phyloP scores from a whole-genome alignment of 306 rosid genomes.

The Ormosia emarginata region DNA sequence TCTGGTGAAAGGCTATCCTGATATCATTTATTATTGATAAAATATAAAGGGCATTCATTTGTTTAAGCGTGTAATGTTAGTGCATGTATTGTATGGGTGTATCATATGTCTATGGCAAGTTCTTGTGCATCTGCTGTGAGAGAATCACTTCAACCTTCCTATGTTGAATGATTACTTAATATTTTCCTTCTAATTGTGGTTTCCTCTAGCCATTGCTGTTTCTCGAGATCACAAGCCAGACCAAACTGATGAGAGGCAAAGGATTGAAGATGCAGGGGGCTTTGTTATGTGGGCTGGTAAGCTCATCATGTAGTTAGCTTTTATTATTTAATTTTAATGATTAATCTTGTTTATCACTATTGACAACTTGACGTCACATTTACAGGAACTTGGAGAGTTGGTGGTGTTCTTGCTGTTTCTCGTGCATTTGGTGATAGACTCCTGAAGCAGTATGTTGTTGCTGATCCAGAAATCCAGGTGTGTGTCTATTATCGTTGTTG shows the following conservation, averaged over 20 bases:
- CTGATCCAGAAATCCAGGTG: slow-evolving; percentile 98
- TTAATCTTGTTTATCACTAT: neutral
- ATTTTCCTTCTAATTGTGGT: slow-evolving; percentile 11
- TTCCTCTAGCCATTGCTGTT: slow-evolving; percentile 80
- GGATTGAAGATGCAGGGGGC: slow-evolving; percentile 95
- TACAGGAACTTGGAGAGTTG: slow-evolving; percentile 99
- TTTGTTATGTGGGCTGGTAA: slow-evolving; percentile 99
- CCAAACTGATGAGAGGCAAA: slow-evolving; percentile 93
- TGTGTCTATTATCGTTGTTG: neutral
- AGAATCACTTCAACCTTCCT: neutral
- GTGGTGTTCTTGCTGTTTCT: slow-evolving; percentile 98
- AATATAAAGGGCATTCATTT: neutral
- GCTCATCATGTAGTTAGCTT: neutral
- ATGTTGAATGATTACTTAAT: neutral
- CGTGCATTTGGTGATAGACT: slow-evolving; percentile 98
- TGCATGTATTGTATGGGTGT: neutral
- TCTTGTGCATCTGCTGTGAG: neutral
- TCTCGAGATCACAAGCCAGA: slow-evolving; percentile 98
- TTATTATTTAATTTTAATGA: neutral
- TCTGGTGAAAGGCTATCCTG: neutral
- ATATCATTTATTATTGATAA: neutral
- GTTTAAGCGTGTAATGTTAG: neutral
- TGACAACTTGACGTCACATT: slow-evolving; percentile 12
- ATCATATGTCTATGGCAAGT: neutral
- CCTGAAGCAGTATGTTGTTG: slow-evolving; percentile 94